These are phyloP conservation scores for Metschnikowia bowlesiae DNA, from an alignment of 805 yeast species.

Conservation along the genomic window DNA sequence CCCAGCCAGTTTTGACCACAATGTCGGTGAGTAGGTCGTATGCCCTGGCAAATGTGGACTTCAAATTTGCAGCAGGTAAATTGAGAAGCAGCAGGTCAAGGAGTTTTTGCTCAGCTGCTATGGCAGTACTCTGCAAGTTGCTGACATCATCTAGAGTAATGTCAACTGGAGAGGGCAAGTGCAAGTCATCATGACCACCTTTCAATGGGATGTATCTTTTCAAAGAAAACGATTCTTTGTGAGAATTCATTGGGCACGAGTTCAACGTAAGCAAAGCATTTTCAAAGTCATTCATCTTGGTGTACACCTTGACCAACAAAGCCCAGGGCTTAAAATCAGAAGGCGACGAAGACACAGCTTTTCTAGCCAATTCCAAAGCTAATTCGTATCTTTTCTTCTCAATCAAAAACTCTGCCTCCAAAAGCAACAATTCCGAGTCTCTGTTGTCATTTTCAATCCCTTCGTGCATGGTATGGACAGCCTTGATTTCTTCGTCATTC, in stretches of 20 bases:
- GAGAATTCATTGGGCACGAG: slow-evolving; percentile 77
- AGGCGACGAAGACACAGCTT: slow-evolving; percentile 68
- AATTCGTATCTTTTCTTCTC: slow-evolving; percentile 50
- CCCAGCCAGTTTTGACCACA: slow-evolving; percentile 45
- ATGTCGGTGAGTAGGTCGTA: slow-evolving; percentile 44
- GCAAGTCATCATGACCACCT: slow-evolving; percentile 49
- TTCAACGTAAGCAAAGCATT: slow-evolving; percentile 68
- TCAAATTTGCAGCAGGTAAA: slow-evolving; percentile 66
- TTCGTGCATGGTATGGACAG: slow-evolving; percentile 47
- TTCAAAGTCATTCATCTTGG: slow-evolving; percentile 61
- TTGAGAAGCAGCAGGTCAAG: slow-evolving; percentile 59
- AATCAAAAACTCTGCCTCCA: slow-evolving; percentile 56
- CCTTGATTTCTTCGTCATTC: slow-evolving; percentile 57
- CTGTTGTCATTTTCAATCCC: slow-evolving; percentile 49
- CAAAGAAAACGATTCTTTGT: slow-evolving; percentile 60
- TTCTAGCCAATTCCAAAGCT: slow-evolving; percentile 55
- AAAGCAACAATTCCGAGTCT: slow-evolving; percentile 49
- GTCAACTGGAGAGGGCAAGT: slow-evolving; percentile 73
- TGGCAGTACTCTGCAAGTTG: slow-evolving; percentile 59
- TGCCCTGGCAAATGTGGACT: slow-evolving; percentile 44
- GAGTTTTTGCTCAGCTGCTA: slow-evolving; percentile 59
- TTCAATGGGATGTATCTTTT: slow-evolving; percentile 55
- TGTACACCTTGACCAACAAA: slow-evolving; percentile 57
- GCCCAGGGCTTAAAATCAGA: slow-evolving; percentile 77
- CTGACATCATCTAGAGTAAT: slow-evolving; percentile 68